Base-by-base conservation (phyloP, 345 rosid genomes). In the Aquilaria yunnanensis region DNA sequence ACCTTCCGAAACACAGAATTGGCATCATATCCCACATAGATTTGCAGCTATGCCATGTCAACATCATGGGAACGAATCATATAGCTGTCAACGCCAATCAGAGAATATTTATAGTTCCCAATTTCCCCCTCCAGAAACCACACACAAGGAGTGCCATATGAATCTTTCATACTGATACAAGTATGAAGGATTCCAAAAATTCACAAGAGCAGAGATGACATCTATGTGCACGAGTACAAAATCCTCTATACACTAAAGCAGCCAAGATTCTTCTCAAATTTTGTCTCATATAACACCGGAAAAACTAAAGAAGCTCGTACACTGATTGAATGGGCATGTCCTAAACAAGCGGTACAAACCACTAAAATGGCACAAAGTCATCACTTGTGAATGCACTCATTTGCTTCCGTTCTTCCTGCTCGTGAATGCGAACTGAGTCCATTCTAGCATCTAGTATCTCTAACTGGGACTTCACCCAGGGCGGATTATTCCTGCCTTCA, bases 391-490 rank as follows among this genome's bases (percentile, higher is more conserved):
- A 48, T 9, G 74, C 63, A 46, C 68, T 70, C 54, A 71, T 14
- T 16, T 56, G 71, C 72, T 31, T 65, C 59, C 77, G 67, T 49
- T 64, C 45, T 49, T 72, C 78, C 32, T 79, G 74, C 10, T 60
- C 72, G 4, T 30, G 64, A 47, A 68, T 32, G 23, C 23, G 23
- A 23, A 37, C 43, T 46, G 85, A 67, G 2, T 67, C 77, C 82
- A 78, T 79, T 47, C 70, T 71, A 30, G 73, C 62, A 72, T 86
- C 92, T 56, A 81, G 57, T 68, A 79, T 63, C 2, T 59, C 78
- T 59, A 86, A 71, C 54, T 83, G 86, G 47, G 86, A 77, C 62
- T 79, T 83, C 64, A 83, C 85, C 87, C 88, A 79, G 9, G 74
- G 65, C 23, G 88, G 92, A 68, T 79, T 86, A 61, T 76, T 59